Evolutionary conservation across 768 basidiomycete genomes (phyloP).

Genomic region (Mycena chlorophos): DNA sequence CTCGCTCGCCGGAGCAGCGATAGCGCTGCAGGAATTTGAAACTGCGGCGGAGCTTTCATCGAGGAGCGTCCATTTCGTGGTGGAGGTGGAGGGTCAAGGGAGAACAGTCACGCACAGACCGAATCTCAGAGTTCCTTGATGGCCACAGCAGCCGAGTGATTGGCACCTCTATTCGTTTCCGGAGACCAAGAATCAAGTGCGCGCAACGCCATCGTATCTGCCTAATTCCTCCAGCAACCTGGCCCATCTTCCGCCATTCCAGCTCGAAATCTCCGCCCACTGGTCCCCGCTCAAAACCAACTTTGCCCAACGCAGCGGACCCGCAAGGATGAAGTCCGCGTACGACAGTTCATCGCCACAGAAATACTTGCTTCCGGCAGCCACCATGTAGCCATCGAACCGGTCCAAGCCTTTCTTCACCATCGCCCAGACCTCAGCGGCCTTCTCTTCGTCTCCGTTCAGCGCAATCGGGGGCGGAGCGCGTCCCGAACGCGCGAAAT

Average conservation of each 20-base stretch:
- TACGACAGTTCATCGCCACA: constrained; percentile 30
- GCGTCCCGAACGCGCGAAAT: constrained; percentile 39
- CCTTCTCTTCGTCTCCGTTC: too few species aligned
- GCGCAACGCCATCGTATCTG: constrained; percentile 3
- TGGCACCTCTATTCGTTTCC: too few species aligned
- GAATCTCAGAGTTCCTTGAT: too few species aligned
- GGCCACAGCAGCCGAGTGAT: too few species aligned
- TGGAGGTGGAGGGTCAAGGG: too few species aligned
- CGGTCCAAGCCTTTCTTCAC: constrained; percentile 34
- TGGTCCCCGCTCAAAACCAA: constrained; percentile 6
- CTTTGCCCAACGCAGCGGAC: constrained; percentile 10
- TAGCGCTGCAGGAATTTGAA: too few species aligned
- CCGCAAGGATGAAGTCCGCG: constrained; percentile 13
- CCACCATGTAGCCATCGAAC: constrained; percentile 32
- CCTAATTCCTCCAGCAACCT: constrained; percentile 9
- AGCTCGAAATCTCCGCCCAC: constrained; percentile 10
- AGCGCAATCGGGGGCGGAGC: constrained; percentile 32
- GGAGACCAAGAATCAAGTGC: too few species aligned
- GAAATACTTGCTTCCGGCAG: constrained; percentile 32
- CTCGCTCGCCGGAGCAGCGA: too few species aligned
- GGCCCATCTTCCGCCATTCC: constrained; percentile 15
- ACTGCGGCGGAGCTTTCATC: too few species aligned
- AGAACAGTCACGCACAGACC: too few species aligned
- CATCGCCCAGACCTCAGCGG: constrained; percentile 38
- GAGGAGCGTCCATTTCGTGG: too few species aligned